Conservation (phyloP, 371 early-diverging fungal species). For the Zychaea mexicana region DNA sequence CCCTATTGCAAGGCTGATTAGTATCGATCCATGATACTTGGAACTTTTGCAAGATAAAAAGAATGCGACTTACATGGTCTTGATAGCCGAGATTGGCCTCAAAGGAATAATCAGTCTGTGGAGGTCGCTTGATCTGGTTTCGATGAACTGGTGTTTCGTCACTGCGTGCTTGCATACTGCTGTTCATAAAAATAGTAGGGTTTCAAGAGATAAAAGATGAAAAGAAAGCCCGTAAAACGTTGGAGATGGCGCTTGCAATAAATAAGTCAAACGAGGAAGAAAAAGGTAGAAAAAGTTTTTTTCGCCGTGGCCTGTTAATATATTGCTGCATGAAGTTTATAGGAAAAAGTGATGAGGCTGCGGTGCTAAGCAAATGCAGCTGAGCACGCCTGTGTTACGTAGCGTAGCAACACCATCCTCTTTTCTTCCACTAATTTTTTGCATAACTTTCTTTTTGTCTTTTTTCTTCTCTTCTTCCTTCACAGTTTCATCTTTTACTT, state of each 20-base stretch:
- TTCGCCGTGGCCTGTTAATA: too few species aligned
- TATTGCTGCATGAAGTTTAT: too few species aligned
- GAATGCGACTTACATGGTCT: slow-evolving; percentile 35
- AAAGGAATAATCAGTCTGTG: slow-evolving; percentile 30
- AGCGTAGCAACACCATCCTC: too few species aligned
- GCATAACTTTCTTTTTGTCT: too few species aligned
- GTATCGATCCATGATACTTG: neutral
- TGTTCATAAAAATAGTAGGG: neutral
- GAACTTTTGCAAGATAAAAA: too few species aligned
- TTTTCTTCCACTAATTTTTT: neutral
- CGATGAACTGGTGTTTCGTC: slow-evolving; percentile 4
- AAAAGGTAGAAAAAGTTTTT: slow-evolving; percentile 6
- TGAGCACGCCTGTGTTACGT: too few species aligned
- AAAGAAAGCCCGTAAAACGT: too few species aligned
- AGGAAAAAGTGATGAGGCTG: too few species aligned
- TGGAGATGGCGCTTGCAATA: too few species aligned
- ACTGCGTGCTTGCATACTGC: neutral
- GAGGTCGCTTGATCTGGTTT: neutral
- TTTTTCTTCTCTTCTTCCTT: too few species aligned
- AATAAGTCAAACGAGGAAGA: neutral
- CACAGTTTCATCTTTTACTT: neutral
- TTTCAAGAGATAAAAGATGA: slow-evolving; percentile 1
- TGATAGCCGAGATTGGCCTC: slow-evolving; percentile 33
- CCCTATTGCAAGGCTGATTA: slow-evolving; percentile 19
- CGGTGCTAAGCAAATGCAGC: slow-evolving; percentile 1